phyloP scores from a whole-genome alignment of 179 eudicot species.

The Kewa caespitosa region DNA sequence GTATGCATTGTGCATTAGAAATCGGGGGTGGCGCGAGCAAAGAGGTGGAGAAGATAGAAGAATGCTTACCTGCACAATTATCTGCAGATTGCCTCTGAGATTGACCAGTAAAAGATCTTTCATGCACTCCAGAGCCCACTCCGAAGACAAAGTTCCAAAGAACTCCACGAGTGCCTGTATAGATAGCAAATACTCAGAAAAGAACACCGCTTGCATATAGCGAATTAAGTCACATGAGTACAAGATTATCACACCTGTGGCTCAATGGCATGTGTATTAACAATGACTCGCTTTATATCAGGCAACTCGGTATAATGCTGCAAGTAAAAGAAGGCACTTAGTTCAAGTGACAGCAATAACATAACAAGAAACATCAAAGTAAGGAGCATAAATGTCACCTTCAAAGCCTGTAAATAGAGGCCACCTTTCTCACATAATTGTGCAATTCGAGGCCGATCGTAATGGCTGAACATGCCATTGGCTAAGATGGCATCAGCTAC shows the following conservation, averaged over 20 bases:
- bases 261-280: constrained; percentile 56
- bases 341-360: not conserved
- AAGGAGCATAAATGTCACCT: constrained; percentile 26
- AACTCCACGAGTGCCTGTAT: constrained; percentile 52
- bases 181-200: not conserved
- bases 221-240: not conserved
- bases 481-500: constrained; percentile 82
- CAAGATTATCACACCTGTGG: constrained; percentile 42
- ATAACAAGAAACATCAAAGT: constrained; percentile 4
- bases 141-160: constrained; percentile 52
- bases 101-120: constrained; percentile 52
- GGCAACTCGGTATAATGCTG: constrained; percentile 56
- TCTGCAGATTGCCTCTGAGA: constrained; percentile 54
- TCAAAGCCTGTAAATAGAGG: constrained; percentile 44
- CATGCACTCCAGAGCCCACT: constrained; percentile 64
- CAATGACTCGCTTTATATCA: constrained; percentile 52
- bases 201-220: no score
- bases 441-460: constrained; percentile 51
- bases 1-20: not conserved
- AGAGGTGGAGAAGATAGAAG: not conserved
- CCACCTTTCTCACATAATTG: constrained; percentile 58
- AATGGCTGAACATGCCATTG: constrained; percentile 58
- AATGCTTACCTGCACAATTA: constrained; percentile 47
- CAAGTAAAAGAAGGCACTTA: constrained; percentile 18
- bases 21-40: not conserved